phyloP scores from a whole-genome alignment of 139 green algal genomes.

The Chlorella sp. region DNA sequence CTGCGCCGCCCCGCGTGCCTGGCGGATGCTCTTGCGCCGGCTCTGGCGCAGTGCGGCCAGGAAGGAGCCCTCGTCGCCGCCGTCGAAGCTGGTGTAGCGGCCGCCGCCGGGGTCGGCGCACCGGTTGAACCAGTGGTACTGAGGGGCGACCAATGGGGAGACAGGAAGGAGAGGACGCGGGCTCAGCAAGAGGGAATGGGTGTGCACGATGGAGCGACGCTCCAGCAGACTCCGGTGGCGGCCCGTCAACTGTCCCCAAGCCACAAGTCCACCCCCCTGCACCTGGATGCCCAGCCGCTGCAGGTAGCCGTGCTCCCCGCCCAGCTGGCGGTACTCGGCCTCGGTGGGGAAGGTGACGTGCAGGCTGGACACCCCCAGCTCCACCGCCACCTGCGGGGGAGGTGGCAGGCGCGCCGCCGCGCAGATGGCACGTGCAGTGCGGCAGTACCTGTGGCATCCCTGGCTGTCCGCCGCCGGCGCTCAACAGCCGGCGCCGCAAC shows the following conservation, averaged over 20 bases:
- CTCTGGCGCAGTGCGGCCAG: conserved; percentile 79
- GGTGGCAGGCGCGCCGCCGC: neutral
- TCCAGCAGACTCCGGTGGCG: no score
- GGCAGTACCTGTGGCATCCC: no score
- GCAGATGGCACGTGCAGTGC: no score
- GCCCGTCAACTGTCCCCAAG: neutral
- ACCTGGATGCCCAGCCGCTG: conserved; percentile 66
- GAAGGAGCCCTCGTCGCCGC: conserved; percentile 18
- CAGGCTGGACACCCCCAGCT: conserved; percentile 60
- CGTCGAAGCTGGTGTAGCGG: conserved; percentile 32
- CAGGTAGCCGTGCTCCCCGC: conserved; percentile 62
- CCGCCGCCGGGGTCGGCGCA: neutral
- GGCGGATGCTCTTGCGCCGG: conserved; percentile 88
- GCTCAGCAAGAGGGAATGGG: no score
- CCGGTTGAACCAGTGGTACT: conserved; percentile 21
- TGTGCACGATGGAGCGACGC: no score
- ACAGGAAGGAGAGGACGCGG: no score
- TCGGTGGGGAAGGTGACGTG: conserved; percentile 88
- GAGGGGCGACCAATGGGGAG: neutral
- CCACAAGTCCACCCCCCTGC: neutral
- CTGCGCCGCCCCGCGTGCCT: conserved; percentile 49
- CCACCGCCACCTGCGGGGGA: conserved; percentile 37
- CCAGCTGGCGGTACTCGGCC: conserved; percentile 68
- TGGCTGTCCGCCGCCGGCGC: no score
- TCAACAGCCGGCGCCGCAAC: no score